Base-by-base conservation (phyloP, 768 basidiomycete genomes). In the Tylopilus subfusipes region DNA sequence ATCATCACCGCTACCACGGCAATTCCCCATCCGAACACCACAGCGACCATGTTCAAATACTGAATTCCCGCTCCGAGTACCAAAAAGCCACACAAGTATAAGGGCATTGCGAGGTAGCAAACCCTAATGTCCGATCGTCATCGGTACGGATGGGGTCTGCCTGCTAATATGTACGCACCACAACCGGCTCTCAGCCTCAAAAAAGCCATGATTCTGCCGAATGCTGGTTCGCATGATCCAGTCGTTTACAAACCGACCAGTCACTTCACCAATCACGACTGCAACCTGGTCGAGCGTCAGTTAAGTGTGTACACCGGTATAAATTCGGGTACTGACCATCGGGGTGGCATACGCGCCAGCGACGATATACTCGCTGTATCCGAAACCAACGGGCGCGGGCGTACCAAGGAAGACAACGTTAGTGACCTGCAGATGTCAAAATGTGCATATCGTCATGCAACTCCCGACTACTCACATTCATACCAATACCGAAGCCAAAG, bases 361-460 rank as follows among this genome's bases (percentile, higher is more conserved):
- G 29, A 76, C 69, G 5, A 66, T 63, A 55, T 72, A 70, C 52
- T 69, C 71, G 33, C 57, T 69, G 63, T 76, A 78, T 2, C 78
- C 80, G 52, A 76, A 83, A 1, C 80, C 82, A 5, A 68, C 56
- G 0, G 81, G 80, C 0, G 69, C 58, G 0, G 78, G 77, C 2
- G 71, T 68, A 5, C 76, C 80, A 5, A 82, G 65, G 65, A 83
- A 83, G 6, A 82, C 79, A 0, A 76, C 80, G 39, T 79, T 80
- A 7, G 82, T 84, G 19, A 80, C 78, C 75, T 82, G 52, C 4
- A 7, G 19, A 57, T 12, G 24, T 57, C 42, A 47, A 30, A 30
- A 27, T 48, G 12, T 2, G 24, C 10, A 22, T 6, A 9, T 3
- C 19, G 9, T 5, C 36, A 8, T 33, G 34, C 14, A 5, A 29